Evolutionary conservation across 2,329 filamentous ascomycete genomes (phyloP), one percentile per base, ranked within the genome.

Genomic region (Hirsutella rhossiliensis): DNA sequence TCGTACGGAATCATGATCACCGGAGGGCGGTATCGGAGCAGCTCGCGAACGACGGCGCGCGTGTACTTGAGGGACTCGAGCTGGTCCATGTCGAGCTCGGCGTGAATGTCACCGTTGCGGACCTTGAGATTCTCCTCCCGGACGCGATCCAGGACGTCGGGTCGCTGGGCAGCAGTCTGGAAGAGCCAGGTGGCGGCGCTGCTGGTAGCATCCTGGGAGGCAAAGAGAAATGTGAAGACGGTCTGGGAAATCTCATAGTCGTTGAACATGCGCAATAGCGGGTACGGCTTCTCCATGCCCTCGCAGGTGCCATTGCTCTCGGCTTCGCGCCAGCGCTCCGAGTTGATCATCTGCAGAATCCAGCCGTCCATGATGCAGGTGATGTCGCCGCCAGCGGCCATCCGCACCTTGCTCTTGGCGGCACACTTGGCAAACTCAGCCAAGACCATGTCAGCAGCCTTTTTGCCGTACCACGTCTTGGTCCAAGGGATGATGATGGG

Each of bases 1-100:
- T 89, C 64, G 65, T 97, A 97, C 30, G 92, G 92, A 42, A 96
- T 87, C 87, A 98, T 95, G 64, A 96, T 76, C 57, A 98, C 92
- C 45, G 92, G 92, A 51, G 92, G 92, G 45, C 90, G 85, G 73
- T 94, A 97, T 59, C 92, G 86, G 51, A 95, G 78, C 46, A 87
- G 82, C 69, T 95, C 88, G 55, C 85, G 87, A 52, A 97, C 85
- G 38, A 95, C 87, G 36, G 88, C 90, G 47, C 87, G 84, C 38
- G 92, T 97, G 65, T 94, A 96, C 13, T 78, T 77, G 74, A 96
- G 78, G 43, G 83, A 81, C 60, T 97, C 92, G 40, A 97, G 78
- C 65, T 92, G 75, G 46, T 95, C 88, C 72, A 97, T 80, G 53
- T 76, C 80, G 51, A 95, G 67, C 15, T 76, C 71, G 19, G 78